A percentile compares a stretch with the other conserved stretches of the same genome.
phyloP scores from a whole-genome alignment of 148 eudicot genomes.

The Vaccinium vitisidaea region DNA sequence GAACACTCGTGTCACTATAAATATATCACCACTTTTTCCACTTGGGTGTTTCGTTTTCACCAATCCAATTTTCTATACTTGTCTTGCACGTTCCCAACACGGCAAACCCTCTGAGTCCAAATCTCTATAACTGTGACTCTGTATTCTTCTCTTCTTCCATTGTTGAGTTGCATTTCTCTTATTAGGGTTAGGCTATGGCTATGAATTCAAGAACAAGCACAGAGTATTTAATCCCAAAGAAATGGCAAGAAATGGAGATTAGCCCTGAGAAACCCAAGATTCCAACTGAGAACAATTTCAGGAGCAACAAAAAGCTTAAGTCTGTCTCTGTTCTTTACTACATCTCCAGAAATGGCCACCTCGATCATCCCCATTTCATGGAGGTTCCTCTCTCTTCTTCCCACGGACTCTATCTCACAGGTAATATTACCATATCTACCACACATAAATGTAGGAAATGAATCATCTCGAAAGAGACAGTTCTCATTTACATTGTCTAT shows the following conservation, averaged over 20 bases:
- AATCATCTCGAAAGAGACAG: no score
- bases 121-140: neutral
- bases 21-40: neutral
- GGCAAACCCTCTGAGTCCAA: neutral
- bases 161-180: neutral
- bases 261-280: constrained; percentile 21
- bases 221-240: constrained; percentile 15
- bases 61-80: neutral
- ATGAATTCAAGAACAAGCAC: constrained; percentile 21
- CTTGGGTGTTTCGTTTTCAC: neutral
- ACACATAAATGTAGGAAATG: neutral
- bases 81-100: neutral
- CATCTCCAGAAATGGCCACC: constrained; percentile 38
- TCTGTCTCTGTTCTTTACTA: constrained; percentile 36
- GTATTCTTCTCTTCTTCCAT: neutral
- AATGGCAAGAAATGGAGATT: constrained; percentile 12
- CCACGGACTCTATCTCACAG: constrained; percentile 37
- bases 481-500: no score
- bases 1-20: neutral
- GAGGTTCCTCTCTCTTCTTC: constrained; percentile 44
- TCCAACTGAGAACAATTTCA: constrained; percentile 4
- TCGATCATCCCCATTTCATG: constrained; percentile 46
- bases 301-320: neutral
- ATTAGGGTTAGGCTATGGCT: neutral
- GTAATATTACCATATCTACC: constrained; percentile 18